Percentiles rank a stretch among this genome's conserved stretches.
These are phyloP conservation scores for Rhodofomes roseus DNA, from an alignment of 1,284 basidiomycete genomes.

Conservation along the genomic window DNA sequence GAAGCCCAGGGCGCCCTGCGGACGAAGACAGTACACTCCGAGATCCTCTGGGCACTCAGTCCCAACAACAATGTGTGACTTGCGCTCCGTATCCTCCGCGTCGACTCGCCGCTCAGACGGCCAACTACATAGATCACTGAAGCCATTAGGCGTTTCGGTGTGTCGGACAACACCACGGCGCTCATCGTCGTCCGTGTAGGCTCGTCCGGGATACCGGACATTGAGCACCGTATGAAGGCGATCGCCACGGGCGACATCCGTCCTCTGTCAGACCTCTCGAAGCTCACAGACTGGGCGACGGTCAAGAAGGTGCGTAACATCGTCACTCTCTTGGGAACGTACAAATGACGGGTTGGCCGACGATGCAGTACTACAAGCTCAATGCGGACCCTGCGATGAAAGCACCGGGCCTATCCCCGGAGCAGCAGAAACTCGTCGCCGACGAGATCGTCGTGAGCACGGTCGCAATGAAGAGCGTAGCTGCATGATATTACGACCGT, in stretches of 20 bases:
- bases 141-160: conserved; percentile 79
- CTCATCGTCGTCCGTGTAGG: conserved; percentile 75
- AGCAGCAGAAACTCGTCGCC: conserved; percentile 41
- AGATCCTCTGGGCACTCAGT: conserved; percentile 80
- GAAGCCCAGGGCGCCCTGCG: conserved; percentile 53
- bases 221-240: conserved; percentile 48
- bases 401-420: conserved; percentile 33
- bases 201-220: conserved; percentile 33
- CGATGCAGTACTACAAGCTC: conserved; percentile 73
- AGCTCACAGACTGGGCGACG: conserved; percentile 64
- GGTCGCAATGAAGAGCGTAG: conserved; percentile 80
- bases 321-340: not conserved
- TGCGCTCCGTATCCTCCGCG: not conserved
- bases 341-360: too few species aligned
- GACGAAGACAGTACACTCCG: conserved; percentile 82
- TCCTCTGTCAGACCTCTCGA: conserved; percentile 42
- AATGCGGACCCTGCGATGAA: conserved; percentile 47
- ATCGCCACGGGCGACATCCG: conserved; percentile 56
- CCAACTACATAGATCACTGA: conserved; percentile 77
- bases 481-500: conserved; percentile 28
- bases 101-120: not conserved
- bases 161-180: conserved; percentile 62
- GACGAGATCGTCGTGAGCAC: conserved; percentile 71
- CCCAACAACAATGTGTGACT: conserved; percentile 80
- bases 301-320: conserved; percentile 66